Percentiles rank a stretch among this genome's conserved stretches.
phyloP scores from a whole-genome alignment of 2,329 filamentous ascomycete genomes.

The Immersiporthe knoxdaviesiana region DNA sequence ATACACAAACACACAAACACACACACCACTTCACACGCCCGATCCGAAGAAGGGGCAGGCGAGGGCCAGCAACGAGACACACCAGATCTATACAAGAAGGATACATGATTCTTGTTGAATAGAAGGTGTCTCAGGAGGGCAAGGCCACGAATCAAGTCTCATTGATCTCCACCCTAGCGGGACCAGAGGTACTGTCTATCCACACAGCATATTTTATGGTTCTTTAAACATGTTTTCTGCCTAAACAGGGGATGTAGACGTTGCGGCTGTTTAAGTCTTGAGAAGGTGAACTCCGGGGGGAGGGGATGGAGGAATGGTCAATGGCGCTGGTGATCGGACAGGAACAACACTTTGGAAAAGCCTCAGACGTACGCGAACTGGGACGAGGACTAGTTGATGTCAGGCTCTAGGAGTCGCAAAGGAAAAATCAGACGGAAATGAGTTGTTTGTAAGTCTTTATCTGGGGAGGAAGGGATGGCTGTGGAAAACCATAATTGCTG shows the following conservation, averaged over 20 bases:
- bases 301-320: background rate
- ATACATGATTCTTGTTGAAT: background rate
- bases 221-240: background rate
- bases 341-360: background rate
- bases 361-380: background rate
- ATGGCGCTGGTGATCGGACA: background rate
- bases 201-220: background rate
- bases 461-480: background rate
- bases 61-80: slow-evolving; percentile 20
- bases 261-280: background rate
- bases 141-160: background rate
- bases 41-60: slow-evolving; percentile 21
- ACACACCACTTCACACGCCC: slow-evolving; percentile 11
- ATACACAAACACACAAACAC: no score
- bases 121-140: background rate
- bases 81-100: slow-evolving; percentile 2
- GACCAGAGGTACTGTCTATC: background rate
- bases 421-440: background rate
- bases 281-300: background rate
- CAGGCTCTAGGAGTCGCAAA: background rate
- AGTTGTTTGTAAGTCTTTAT: background rate
- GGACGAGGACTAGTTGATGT: background rate
- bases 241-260: background rate
- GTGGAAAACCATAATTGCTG: background rate
- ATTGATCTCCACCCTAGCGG: background rate